Evolutionary conservation across 2,329 filamentous ascomycete genomes (phyloP), one percentile per base, ranked within the genome.

Genomic region (Lecanicillium sp.): DNA sequence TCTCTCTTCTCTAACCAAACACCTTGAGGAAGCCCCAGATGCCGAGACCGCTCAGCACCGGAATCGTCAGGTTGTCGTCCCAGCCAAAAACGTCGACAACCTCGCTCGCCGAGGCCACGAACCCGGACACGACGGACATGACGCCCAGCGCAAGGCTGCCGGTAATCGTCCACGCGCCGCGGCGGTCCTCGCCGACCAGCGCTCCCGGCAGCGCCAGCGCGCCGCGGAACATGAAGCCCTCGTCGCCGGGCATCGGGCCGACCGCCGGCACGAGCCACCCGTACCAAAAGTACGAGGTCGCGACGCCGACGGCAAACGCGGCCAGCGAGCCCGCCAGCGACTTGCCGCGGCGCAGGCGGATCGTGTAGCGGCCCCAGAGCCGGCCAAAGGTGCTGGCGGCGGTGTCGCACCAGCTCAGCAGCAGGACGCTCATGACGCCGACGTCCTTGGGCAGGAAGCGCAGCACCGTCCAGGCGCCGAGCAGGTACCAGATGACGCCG

Each of bases 61-160:
- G 93, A 65, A 98, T 98, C 42, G 91, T 97, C 58, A 98, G 73
- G 67, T 98, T 98, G 69, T 98, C 93, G 61, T 98, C 93, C 86
- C 89, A 90, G 40, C 90, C 88, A 63, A 90, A 96, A 1, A 97
- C 61, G 68, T 98, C 90, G 38, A 95, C 76, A 14, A 91, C 86
- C 68, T 98, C 93, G 60, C 90, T 96, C 37, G 83, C 83, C 49
- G 90, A 88, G 35, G 90, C 93, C 45, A 91, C 81, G 36, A 97
- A 68, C n/a, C 93, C 93, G 6, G 90, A 90, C 70, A 87, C 88
- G 32, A 95, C 55, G 61, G 89, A 88, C 79, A 97, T 82, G 50
- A 88, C 72, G 4, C 81, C 84, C 29, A 97, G 73, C 1, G 93
- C 93, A 52, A 84, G 57, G 2, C 77, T 71, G 1, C 93, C 90